Evolutionary conservation across 1,139 yeast genomes (phyloP).

Genomic region (Blastobotrys proliferans): DNA sequence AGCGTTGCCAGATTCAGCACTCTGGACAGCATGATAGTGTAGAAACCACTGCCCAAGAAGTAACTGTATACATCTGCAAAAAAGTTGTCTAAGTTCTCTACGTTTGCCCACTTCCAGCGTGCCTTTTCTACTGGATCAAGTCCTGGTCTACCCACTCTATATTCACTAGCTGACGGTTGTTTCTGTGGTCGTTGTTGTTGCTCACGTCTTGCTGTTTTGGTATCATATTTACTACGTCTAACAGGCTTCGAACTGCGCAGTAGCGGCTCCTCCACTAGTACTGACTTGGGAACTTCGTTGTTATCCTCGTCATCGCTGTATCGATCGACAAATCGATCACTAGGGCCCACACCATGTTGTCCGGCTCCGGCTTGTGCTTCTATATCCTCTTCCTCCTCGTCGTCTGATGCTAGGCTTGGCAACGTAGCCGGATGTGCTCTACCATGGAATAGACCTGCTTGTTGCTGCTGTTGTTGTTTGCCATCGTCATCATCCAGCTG

Average conservation of each 20-base stretch:
- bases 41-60: conserved; percentile 79
- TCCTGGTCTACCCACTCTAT: no score
- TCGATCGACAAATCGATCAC: not conserved
- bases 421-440: conserved; percentile 5
- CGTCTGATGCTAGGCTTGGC: conserved; percentile 11
- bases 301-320: conserved; percentile 3
- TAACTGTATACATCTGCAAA: conserved; percentile 78
- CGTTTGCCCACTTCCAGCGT: conserved; percentile 93
- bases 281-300: conserved; percentile 10
- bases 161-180: not conserved
- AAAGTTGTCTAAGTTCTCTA: conserved; percentile 83
- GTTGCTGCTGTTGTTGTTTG: not conserved
- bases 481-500: conserved; percentile 2
- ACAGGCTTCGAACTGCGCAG: not conserved
- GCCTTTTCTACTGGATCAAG: conserved; percentile 67
- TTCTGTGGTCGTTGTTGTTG: not conserved
- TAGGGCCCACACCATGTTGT: not conserved
- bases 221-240: not conserved
- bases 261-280: conserved; percentile 9
- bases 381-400: conserved; percentile 11
- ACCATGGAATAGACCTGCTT: not conserved
- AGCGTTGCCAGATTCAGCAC: conserved; percentile 64
- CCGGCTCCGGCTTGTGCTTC: conserved; percentile 3
- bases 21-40: conserved; percentile 66
- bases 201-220: not conserved